A percentile compares a stretch with the other conserved stretches of the same genome.
Conservation (phyloP, 257 asterid genomes). For the Coffea eugenioides region DNA sequence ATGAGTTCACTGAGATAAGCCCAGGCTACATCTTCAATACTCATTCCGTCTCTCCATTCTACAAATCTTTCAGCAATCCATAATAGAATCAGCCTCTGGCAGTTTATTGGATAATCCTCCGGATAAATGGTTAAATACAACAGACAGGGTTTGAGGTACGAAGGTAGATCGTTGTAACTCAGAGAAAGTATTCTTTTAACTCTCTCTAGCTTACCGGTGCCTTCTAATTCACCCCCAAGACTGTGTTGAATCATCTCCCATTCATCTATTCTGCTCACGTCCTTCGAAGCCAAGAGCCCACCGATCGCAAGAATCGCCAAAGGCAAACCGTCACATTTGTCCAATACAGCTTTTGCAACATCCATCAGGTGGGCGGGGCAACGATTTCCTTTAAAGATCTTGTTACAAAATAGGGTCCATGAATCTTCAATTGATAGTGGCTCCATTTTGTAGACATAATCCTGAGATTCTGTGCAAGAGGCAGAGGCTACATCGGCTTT, state of each 20-base stretch:
- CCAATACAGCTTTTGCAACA: background rate
- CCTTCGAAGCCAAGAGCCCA: slow-evolving; percentile 21
- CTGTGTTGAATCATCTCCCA: slow-evolving; percentile 12
- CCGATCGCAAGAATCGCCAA: slow-evolving; percentile 22
- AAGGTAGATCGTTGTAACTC: slow-evolving; percentile 9
- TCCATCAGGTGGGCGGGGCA: background rate
- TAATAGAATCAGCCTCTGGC: too few species aligned
- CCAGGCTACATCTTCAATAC: slow-evolving; percentile 15
- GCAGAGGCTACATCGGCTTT: slow-evolving; percentile 10
- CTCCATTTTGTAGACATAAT: background rate
- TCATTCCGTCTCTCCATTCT: background rate
- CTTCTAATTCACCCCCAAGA: slow-evolving; percentile 10
- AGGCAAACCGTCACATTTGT: slow-evolving; percentile 16
- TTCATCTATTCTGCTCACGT: slow-evolving; percentile 7
- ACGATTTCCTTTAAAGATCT: background rate
- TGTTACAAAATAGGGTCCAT: slow-evolving; percentile 2
- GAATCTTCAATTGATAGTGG: background rate
- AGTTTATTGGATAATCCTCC: too few species aligned
- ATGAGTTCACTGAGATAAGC: slow-evolving; percentile 24
- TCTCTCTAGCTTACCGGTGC: slow-evolving; percentile 12
- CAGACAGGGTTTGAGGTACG: too few species aligned
- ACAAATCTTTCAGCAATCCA: too few species aligned
- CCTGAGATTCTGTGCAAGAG: background rate
- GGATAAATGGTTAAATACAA: too few species aligned
- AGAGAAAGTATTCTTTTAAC: slow-evolving; percentile 17